Evolutionary conservation across 345 rosid species (phyloP).

Genomic region (Reutealis trisperma): DNA sequence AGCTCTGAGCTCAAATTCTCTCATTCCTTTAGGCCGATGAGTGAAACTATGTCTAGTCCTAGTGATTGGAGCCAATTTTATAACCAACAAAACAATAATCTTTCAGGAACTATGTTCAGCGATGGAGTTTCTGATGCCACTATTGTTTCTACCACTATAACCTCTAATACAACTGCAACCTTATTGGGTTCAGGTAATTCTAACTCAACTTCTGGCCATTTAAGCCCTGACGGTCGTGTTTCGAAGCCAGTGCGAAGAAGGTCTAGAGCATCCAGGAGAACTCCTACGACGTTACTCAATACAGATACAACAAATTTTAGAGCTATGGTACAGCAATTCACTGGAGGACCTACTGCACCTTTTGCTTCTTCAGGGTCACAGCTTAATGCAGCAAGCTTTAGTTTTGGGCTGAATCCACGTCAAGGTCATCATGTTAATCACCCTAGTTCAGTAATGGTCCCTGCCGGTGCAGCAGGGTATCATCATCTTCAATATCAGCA

Average conservation of each 20-base stretch:
- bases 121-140: conserved; percentile 33
- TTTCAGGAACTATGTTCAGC: conserved; percentile 19
- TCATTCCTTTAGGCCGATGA: conserved; percentile 24
- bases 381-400: conserved; percentile 20
- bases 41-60: conserved; percentile 59
- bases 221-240: conserved; percentile 81
- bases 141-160: conserved; percentile 29
- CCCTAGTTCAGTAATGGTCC: conserved; percentile 21
- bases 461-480: conserved; percentile 19
- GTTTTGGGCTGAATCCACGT: conserved; percentile 27
- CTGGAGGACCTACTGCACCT: conserved; percentile 75
- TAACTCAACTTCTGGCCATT: conserved; percentile 20
- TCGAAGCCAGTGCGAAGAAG: conserved; percentile 78
- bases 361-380: conserved; percentile 45
- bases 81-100: conserved; percentile 39
- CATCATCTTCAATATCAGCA: conserved; percentile 36
- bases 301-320: conserved; percentile 91
- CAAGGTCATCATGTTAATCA: conserved; percentile 18
- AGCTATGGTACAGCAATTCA: conserved; percentile 96
- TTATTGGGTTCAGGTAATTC: background rate
- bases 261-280: conserved; percentile 89
- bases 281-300: conserved; percentile 91
- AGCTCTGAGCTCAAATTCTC: too few species aligned
- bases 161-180: background rate
- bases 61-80: conserved; percentile 69